Evolutionary conservation across 176 grass and related monocot genomes (phyloP).

Genomic region (Carex myosuroides): DNA sequence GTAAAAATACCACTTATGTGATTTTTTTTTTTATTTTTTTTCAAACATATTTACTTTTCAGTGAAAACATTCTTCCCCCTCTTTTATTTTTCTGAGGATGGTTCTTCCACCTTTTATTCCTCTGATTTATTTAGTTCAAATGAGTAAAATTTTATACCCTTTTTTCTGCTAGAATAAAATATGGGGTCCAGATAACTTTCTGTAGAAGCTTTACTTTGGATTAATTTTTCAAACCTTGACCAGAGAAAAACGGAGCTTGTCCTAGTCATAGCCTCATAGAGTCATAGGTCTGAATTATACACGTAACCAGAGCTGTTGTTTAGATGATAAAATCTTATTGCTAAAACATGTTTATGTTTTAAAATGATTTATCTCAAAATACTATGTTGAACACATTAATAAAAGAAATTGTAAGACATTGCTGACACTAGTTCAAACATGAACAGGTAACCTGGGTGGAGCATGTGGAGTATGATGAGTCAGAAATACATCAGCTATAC

Average conservation of each 20-base stretch:
- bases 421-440: not conserved
- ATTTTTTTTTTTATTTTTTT: not conserved
- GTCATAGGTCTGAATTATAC: not conserved
- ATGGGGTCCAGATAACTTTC: not conserved
- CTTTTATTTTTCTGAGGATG: no score
- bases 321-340: not conserved
- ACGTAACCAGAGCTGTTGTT: not conserved
- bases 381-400: not conserved
- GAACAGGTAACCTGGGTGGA: slow-evolving; percentile 96
- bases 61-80: not conserved
- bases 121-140: not conserved
- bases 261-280: not conserved
- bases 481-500: slow-evolving; percentile 64
- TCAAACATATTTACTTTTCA: not conserved
- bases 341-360: not conserved
- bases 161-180: not conserved
- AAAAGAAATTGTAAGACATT: not conserved
- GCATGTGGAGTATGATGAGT: slow-evolving; percentile 85
- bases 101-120: not conserved
- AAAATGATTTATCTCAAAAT: not conserved
- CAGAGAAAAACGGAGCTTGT: not conserved
- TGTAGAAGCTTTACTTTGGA: not conserved
- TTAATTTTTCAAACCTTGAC: not conserved
- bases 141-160: not conserved
- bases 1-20: not conserved